These are phyloP conservation scores for Hippophae rhamnoides DNA, from an alignment of 306 rosid species.

Conservation along the genomic window DNA sequence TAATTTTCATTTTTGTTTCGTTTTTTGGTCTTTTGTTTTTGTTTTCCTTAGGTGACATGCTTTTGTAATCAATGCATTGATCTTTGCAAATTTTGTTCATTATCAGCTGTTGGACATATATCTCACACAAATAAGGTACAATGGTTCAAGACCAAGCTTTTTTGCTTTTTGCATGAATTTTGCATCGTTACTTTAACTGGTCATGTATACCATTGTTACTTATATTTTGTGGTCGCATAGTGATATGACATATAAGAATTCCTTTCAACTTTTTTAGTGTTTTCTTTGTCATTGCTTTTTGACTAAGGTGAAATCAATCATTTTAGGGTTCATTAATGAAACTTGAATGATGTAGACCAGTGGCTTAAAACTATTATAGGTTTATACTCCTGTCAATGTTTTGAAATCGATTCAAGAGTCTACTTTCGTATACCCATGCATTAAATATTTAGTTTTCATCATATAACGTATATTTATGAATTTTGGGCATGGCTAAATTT, in stretches of 20 bases:
- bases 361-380: too few species aligned
- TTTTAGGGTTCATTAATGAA: too few species aligned
- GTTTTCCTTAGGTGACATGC: conserved; percentile 1
- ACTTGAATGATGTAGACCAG: too few species aligned
- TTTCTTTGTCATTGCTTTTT: too few species aligned
- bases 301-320: too few species aligned
- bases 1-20: conserved; percentile 3
- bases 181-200: not conserved
- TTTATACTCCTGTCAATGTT: too few species aligned
- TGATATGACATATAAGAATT: not conserved
- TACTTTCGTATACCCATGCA: too few species aligned
- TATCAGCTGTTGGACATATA: conserved; percentile 66
- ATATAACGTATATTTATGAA: too few species aligned
- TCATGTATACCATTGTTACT: not conserved
- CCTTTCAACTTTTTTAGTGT: not conserved
- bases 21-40: not conserved
- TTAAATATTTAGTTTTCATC: too few species aligned
- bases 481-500: too few species aligned
- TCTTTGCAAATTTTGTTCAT: conserved; percentile 17
- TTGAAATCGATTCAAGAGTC: too few species aligned
- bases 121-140: conserved; percentile 65
- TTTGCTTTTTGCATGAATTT: not conserved
- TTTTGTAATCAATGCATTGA: conserved; percentile 19
- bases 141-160: conserved; percentile 7
- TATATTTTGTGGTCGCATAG: not conserved